Conservation (phyloP, 169 alveolate species). For the Plasmodium chabaudi region DNA sequence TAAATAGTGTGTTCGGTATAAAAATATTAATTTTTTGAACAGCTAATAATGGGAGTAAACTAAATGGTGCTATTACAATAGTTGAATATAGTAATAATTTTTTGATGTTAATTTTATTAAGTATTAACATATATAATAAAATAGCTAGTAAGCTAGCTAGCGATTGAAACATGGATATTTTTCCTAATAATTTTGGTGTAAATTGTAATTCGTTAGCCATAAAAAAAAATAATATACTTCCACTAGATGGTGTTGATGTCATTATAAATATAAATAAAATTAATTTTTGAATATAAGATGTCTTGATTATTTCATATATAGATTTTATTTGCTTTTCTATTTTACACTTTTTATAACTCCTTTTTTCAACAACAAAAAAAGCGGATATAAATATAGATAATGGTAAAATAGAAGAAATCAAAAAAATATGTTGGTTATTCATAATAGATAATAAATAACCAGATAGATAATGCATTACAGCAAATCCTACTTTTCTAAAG, state of each 20-base stretch:
- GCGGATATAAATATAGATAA: slow-evolving; percentile 80
- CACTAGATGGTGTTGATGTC: slow-evolving; percentile 91
- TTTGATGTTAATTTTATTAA: slow-evolving; percentile 81
- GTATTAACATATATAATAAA: slow-evolving; percentile 80
- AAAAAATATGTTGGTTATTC: slow-evolving; percentile 81
- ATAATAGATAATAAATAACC: slow-evolving; percentile 77
- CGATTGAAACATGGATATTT: slow-evolving; percentile 88
- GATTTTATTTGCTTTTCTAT: slow-evolving; percentile 60
- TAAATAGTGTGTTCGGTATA: slow-evolving; percentile 87
- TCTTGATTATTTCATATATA: slow-evolving; percentile 66
- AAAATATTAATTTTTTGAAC: slow-evolving; percentile 88
- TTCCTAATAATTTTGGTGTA: slow-evolving; percentile 89
- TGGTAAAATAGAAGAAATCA: slow-evolving; percentile 86
- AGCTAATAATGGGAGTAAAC: slow-evolving; percentile 84
- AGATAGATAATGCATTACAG: slow-evolving; percentile 88
- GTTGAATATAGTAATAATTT: slow-evolving; percentile 86
- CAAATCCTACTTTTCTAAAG: slow-evolving; percentile 87
- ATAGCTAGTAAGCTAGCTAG: slow-evolving; percentile 88
- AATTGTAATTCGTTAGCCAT: slow-evolving; percentile 90
- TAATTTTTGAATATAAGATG: slow-evolving; percentile 79
- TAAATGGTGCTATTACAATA: slow-evolving; percentile 83
- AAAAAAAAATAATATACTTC: slow-evolving; percentile 89
- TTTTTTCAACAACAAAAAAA: slow-evolving; percentile 82
- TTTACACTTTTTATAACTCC: slow-evolving; percentile 26
- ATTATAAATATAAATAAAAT: slow-evolving; percentile 81